phyloP scores from a whole-genome alignment of 371 early-diverging fungal genomes.

The Mortierella sp. region DNA sequence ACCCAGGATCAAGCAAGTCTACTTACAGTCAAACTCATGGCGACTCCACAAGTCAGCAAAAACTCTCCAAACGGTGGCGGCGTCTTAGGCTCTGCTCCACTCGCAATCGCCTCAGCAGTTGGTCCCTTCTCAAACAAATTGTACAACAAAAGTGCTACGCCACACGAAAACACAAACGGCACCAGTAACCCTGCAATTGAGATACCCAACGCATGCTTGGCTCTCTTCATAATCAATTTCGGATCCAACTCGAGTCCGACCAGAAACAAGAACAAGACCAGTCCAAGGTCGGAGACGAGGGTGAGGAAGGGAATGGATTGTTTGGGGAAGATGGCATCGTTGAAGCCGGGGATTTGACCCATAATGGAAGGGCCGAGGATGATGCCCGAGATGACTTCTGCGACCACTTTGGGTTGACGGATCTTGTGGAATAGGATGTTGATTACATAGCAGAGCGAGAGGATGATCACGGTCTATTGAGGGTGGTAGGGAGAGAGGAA shows the following conservation, averaged over 20 bases:
- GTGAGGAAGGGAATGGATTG: constrained; percentile 76
- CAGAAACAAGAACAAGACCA: constrained; percentile 91
- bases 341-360: constrained; percentile 78
- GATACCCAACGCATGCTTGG: constrained; percentile 65
- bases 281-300: constrained; percentile 86
- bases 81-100: neutral
- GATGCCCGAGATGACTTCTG: constrained; percentile 85
- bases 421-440: constrained; percentile 62
- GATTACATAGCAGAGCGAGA: constrained; percentile 31
- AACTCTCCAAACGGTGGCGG: constrained; percentile 66
- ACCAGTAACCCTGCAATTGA: constrained; percentile 78
- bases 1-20: neutral
- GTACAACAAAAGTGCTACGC: constrained; percentile 75
- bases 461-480: constrained; percentile 44
- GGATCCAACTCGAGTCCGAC: constrained; percentile 88
- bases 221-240: constrained; percentile 62
- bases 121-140: constrained; percentile 60
- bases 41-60: constrained; percentile 85
- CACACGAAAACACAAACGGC: constrained; percentile 80
- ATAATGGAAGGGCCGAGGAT: constrained; percentile 84
- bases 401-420: constrained; percentile 81
- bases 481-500: neutral
- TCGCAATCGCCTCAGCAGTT: neutral
- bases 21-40: constrained; percentile 86
- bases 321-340: constrained; percentile 72